Conservation (phyloP, 208 protist species). For the Leishmania gerbilli region DNA sequence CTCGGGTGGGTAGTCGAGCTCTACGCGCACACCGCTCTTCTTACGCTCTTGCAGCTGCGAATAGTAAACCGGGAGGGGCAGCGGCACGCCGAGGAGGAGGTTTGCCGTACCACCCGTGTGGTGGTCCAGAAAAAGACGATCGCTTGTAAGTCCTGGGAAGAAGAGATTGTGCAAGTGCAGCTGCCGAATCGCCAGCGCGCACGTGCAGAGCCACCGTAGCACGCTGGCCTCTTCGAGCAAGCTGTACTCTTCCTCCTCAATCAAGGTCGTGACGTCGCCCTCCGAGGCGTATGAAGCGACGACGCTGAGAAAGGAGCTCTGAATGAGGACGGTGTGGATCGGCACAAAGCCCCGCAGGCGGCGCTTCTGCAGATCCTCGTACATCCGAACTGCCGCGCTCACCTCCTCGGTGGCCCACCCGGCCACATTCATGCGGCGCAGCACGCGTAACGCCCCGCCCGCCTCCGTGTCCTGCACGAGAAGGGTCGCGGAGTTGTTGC, state of each 20-base stretch:
- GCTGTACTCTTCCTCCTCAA: constrained; percentile 52
- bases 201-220: constrained; percentile 56
- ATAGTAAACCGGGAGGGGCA: constrained; percentile 63
- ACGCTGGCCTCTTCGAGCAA: constrained; percentile 45
- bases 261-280: constrained; percentile 55
- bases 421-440: constrained; percentile 68
- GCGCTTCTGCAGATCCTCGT: constrained; percentile 34
- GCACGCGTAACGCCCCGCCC: constrained; percentile 54
- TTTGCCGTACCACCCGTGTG: constrained; percentile 29
- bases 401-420: constrained; percentile 47
- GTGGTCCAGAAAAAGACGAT: constrained; percentile 58
- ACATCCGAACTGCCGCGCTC: constrained; percentile 36
- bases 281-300: constrained; percentile 59
- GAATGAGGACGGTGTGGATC: constrained; percentile 56
- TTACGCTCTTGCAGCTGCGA: constrained; percentile 51
- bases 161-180: constrained; percentile 49
- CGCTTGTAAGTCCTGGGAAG: constrained; percentile 53
- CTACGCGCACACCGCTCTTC: constrained; percentile 43
- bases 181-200: constrained; percentile 51
- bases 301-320: constrained; percentile 72
- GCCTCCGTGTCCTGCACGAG: constrained; percentile 78
- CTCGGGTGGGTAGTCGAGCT: constrained; percentile 79
- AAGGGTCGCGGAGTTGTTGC: constrained; percentile 68
- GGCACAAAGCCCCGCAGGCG: constrained; percentile 50
- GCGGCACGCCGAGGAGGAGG: constrained; percentile 59